Evolutionary conservation across 306 rosid species (phyloP), one percentile per base, ranked within the genome.

Genomic region (Corylus americana): DNA sequence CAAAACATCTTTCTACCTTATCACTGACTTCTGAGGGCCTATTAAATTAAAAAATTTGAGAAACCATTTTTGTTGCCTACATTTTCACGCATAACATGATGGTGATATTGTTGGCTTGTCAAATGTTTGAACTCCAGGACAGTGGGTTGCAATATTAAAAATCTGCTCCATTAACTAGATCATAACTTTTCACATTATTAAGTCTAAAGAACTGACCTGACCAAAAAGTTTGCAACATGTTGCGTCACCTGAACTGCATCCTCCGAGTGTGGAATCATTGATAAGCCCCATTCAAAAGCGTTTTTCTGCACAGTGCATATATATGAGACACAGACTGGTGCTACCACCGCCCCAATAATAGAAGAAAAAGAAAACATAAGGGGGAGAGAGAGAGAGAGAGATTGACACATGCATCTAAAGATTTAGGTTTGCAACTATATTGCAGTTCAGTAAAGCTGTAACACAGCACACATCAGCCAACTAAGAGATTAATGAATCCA

Each of bases 171-270:
- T 62, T 18, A 62, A 62, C 18, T 29, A 62, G 42, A 62, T 11
- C 8, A 62, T n/a, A 62, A 12, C 58, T 29, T 29, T 29, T 62
- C 42, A 64, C 57, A 16, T 50, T 66, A 50, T 79, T 42, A 63
- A 48, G 47, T 7, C 22, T 0, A 7, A 81, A 80, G 55, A 39
- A 31, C 98, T 88, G 68, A 94, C 98, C 98, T 92, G 91, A 94
- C 91, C 77, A 94, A 87, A 81, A 67, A 79, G 82, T 91, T 94
- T 22, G 98, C 97, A 7, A 16, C 87, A 64, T 80, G 71, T 78
- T 92, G 98, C 13, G 95, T 94, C 48, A 90, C 92, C 63, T 74
- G 90, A 90, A 93, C 73, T 62, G 98, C 98, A 76, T 90, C 92
- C 79, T 89, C 97, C 0, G 98, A 84, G 87, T 91, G 98, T 6